Evolutionary conservation across 192 early-diverging fungal species (phyloP).

Genomic region (Thamnidium elegans): DNA sequence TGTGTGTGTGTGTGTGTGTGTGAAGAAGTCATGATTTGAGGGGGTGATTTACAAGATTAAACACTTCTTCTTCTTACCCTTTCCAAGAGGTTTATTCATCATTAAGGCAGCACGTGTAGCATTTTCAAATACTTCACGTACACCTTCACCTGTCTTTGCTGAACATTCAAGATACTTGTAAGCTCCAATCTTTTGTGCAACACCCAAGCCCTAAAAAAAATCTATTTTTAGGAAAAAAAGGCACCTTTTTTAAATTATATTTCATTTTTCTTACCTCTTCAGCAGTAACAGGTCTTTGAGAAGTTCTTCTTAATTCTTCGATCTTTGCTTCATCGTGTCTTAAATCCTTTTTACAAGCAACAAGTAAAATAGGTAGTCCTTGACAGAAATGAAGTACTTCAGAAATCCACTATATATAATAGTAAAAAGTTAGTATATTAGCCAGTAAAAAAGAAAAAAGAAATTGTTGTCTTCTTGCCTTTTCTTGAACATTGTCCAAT

Average conservation of each 20-base stretch:
- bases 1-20: too few relatives aligned
- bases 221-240: not conserved
- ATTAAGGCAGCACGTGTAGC: constrained; percentile 50
- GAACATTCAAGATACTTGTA: constrained; percentile 84
- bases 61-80: constrained; percentile 21
- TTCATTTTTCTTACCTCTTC: constrained; percentile 53
- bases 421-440: not conserved
- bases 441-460: not conserved
- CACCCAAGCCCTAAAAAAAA: constrained; percentile 47
- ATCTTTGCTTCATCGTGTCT: constrained; percentile 74
- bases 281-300: constrained; percentile 69
- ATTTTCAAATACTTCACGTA: constrained; percentile 81
- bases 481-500: constrained; percentile 77
- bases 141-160: constrained; percentile 72
- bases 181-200: constrained; percentile 75
- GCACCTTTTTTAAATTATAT: not conserved
- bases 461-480: constrained; percentile 26
- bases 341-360: constrained; percentile 88
- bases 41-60: constrained; percentile 21
- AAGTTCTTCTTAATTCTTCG: constrained; percentile 67
- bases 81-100: constrained; percentile 8
- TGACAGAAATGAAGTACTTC: constrained; percentile 88
- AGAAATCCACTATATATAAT: constrained; percentile 74
- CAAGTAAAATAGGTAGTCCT: constrained; percentile 78
- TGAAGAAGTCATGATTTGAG: not conserved